Evolutionary conservation across 2,329 filamentous ascomycete species (phyloP).

Genomic region (Fusarium tupiense): DNA sequence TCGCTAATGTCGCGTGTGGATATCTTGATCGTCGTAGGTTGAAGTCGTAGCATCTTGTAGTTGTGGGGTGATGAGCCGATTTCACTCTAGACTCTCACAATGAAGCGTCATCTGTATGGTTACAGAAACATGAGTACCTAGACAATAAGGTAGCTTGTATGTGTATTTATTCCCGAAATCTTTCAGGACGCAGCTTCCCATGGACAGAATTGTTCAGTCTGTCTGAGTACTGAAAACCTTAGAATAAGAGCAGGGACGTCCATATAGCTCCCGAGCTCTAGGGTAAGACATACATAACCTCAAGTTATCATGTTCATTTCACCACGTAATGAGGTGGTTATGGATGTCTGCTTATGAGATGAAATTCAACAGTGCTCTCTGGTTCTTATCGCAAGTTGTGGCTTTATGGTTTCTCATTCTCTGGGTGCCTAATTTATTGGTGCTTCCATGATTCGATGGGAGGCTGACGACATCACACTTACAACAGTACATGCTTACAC

Average conservation of each 20-base stretch:
- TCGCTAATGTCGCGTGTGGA: slow-evolving; percentile 31
- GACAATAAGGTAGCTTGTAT: neutral
- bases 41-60: slow-evolving; percentile 34
- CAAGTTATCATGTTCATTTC: neutral
- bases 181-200: neutral
- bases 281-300: neutral
- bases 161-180: neutral
- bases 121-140: neutral
- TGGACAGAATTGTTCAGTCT: neutral
- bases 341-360: neutral
- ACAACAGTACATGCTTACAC: neutral
- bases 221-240: neutral
- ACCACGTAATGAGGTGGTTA: neutral
- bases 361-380: neutral
- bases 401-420: neutral
- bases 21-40: slow-evolving; percentile 30
- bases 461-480: neutral
- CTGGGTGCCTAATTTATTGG: neutral
- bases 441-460: neutral
- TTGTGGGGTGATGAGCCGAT: neutral
- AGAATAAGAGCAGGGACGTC: neutral
- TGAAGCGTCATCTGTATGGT: neutral
- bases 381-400: too few species aligned
- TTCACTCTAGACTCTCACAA: neutral
- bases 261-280: neutral